phyloP scores from a whole-genome alignment of 352 stramenopile genomes.

The Pseudoperonospora humuli region DNA sequence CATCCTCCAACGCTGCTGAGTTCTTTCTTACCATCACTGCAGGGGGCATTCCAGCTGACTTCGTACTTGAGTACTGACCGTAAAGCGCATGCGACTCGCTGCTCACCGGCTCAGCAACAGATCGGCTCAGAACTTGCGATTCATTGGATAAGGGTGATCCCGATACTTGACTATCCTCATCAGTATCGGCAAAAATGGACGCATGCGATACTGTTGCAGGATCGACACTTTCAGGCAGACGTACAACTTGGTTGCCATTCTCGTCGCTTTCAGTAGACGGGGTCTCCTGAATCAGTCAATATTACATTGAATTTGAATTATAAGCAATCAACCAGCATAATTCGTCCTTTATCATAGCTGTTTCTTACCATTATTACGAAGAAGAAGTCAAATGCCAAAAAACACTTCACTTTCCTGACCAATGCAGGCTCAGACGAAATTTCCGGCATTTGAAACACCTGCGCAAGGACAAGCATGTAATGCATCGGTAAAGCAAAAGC shows the following conservation, averaged over 20 bases:
- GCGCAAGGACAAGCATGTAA: not conserved
- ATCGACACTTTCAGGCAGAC: not conserved
- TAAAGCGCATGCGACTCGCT: slow-evolving; percentile 8
- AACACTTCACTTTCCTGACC: slow-evolving; percentile 39
- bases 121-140: slow-evolving; percentile 4
- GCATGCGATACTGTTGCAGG: not conserved
- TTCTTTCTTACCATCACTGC: slow-evolving; percentile 19
- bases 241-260: slow-evolving; percentile 3
- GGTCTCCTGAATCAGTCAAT: slow-evolving; percentile 4
- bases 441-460: slow-evolving; percentile 50
- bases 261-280: slow-evolving; percentile 10
- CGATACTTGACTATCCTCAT: slow-evolving; percentile 1
- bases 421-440: slow-evolving; percentile 33
- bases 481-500: not conserved
- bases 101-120: slow-evolving; percentile 10
- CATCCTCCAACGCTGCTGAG: slow-evolving; percentile 29
- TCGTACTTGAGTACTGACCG: slow-evolving; percentile 16
- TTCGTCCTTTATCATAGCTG: not conserved
- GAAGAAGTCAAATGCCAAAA: slow-evolving; percentile 59
- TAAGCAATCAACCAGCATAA: not conserved
- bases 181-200: slow-evolving; percentile 12
- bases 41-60: slow-evolving; percentile 4
- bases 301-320: not conserved
- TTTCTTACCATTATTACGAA: slow-evolving; percentile 52
- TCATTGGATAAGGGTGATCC: slow-evolving; percentile 3